A percentile compares a stretch with the other conserved stretches of the same genome.
These are phyloP conservation scores for Citrus unshiu DNA, from an alignment of 345 rosid species.

Conservation along the genomic window DNA sequence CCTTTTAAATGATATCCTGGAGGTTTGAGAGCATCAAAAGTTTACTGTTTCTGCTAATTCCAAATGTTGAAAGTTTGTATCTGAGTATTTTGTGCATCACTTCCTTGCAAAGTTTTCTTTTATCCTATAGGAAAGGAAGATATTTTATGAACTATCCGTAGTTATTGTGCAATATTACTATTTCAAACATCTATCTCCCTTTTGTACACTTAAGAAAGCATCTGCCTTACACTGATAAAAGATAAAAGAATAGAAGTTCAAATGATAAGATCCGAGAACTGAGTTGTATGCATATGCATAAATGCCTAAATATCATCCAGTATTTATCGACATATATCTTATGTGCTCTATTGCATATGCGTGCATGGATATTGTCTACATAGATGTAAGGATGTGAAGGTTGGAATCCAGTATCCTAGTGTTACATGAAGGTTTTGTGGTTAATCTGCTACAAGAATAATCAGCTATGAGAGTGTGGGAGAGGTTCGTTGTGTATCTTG, in stretches of 20 bases:
- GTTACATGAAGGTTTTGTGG: background rate
- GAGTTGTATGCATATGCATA: background rate
- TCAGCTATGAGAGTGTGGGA: background rate
- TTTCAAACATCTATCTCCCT: background rate
- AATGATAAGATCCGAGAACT: background rate
- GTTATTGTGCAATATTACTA: background rate
- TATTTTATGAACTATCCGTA: background rate
- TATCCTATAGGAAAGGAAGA: background rate
- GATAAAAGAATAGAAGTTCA: background rate
- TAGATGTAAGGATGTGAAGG: background rate
- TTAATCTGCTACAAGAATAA: background rate
- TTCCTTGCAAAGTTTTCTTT: background rate
- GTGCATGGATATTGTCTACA: background rate
- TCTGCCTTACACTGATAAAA: background rate
- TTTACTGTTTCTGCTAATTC: background rate
- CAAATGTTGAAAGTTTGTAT: background rate
- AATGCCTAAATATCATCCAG: background rate
- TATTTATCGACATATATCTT: background rate
- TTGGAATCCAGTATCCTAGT: background rate
- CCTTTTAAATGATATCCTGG: background rate
- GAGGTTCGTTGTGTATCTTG: background rate
- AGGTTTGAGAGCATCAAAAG: background rate
- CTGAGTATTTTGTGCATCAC: background rate
- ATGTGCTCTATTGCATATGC: background rate
- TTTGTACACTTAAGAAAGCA: background rate